phyloP scores from a whole-genome alignment of 2,329 filamentous ascomycete genomes.

The Thelonectria discophora region DNA sequence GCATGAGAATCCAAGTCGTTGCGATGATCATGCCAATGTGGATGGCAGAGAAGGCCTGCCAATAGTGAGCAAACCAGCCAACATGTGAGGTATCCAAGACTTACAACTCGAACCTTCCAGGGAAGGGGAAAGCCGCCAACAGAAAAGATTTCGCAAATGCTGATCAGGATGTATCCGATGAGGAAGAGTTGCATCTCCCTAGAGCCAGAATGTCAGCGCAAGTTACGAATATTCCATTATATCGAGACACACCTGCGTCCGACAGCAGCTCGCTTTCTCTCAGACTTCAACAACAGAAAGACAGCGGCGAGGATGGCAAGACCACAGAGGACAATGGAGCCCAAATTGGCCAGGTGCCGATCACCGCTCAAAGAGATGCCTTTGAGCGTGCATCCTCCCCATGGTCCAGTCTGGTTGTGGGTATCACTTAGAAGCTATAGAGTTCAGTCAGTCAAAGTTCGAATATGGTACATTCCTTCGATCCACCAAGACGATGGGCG shows the following conservation, averaged over 20 bases:
- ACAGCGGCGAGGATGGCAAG: slow-evolving; percentile 75
- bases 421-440: slow-evolving; percentile 61
- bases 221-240: not conserved
- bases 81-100: slow-evolving; percentile 44
- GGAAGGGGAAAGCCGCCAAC: slow-evolving; percentile 87
- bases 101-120: slow-evolving; percentile 74
- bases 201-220: slow-evolving; percentile 15
- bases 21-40: slow-evolving; percentile 91
- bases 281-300: slow-evolving; percentile 80
- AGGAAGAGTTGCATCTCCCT: slow-evolving; percentile 98
- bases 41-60: slow-evolving; percentile 83
- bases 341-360: slow-evolving; percentile 81
- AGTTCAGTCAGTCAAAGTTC: slow-evolving; percentile 33
- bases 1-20: slow-evolving; percentile 87
- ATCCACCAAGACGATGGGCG: slow-evolving; percentile 28
- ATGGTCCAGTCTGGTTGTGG: slow-evolving; percentile 66
- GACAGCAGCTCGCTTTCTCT: slow-evolving; percentile 91
- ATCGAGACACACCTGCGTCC: slow-evolving; percentile 76
- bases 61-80: slow-evolving; percentile 31
- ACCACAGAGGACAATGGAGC: slow-evolving; percentile 86
- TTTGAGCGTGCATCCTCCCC: slow-evolving; percentile 76
- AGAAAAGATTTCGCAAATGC: slow-evolving; percentile 96
- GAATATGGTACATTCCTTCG: slow-evolving; percentile 24
- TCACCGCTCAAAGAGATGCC: slow-evolving; percentile 77
- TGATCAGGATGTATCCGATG: slow-evolving; percentile 82